A percentile compares a stretch with the other conserved stretches of the same genome.
Conservation (phyloP, 2,329 filamentous ascomycete species). For the Hypoxylon sp. region DNA sequence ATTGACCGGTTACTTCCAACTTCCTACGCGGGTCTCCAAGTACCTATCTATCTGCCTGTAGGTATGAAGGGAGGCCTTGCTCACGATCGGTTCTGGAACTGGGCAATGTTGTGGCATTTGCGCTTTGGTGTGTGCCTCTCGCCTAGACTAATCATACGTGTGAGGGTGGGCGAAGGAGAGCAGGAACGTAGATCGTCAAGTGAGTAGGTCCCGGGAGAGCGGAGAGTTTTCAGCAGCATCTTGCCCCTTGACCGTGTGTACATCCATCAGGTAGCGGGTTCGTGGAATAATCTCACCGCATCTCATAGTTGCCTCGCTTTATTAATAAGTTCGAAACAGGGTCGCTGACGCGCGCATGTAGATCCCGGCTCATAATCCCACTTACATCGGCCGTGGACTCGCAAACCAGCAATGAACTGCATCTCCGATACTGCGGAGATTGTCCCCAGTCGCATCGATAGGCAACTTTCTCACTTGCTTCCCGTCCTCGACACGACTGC, state of each 20-base stretch:
- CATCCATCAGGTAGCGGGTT: not conserved
- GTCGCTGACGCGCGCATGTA: not conserved
- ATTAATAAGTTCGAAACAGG: conserved; percentile 7
- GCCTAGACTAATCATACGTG: too few species aligned
- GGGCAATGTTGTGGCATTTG: too few species aligned
- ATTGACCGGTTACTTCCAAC: too few species aligned
- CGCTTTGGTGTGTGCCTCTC: too few species aligned
- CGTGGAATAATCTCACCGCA: not conserved
- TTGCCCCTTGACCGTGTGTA: not conserved
- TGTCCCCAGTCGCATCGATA: conserved; percentile 8
- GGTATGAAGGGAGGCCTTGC: too few species aligned
- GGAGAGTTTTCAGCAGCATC: too few species aligned
- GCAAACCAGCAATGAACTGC: not conserved
- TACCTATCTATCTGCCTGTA: too few species aligned
- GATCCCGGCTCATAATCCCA: conserved; percentile 3
- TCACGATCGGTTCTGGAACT: too few species aligned
- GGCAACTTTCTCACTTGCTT: not conserved
- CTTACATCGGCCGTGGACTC: not conserved
- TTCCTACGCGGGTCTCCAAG: too few species aligned
- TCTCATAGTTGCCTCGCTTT: not conserved
- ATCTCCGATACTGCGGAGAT: not conserved
- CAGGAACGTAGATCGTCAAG: too few species aligned
- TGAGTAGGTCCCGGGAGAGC: too few species aligned
- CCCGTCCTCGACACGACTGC: not conserved
- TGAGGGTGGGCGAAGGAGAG: too few species aligned